These are phyloP conservation scores for Cercospora citrullina DNA, from an alignment of 2,329 filamentous ascomycete genomes.

Conservation along the genomic window DNA sequence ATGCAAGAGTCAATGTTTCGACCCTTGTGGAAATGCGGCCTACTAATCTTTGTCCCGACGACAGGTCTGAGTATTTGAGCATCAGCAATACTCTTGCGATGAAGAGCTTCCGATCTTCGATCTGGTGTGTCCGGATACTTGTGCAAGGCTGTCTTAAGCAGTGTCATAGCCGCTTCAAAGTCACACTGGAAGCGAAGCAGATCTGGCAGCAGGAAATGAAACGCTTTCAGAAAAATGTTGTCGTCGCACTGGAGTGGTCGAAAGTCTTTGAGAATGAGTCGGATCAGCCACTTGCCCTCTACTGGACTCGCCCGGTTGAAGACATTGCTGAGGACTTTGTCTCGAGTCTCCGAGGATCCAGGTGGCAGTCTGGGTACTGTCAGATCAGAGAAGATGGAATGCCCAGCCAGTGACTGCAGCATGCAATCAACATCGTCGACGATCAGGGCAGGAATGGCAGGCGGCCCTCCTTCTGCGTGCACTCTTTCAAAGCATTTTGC, in stretches of 20 bases:
- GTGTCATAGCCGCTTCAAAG: slow-evolving; percentile 60
- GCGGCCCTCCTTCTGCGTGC: slow-evolving; percentile 57
- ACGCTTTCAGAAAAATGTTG: slow-evolving; percentile 56
- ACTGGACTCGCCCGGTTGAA: slow-evolving; percentile 62
- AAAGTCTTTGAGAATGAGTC: slow-evolving; percentile 75
- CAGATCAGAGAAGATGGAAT: slow-evolving; percentile 69
- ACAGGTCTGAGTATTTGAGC: slow-evolving; percentile 38
- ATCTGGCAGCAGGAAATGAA: slow-evolving; percentile 69
- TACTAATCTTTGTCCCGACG: slow-evolving; percentile 50
- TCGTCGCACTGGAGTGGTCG: slow-evolving; percentile 66
- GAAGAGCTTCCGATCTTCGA: slow-evolving; percentile 33
- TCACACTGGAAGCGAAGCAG: slow-evolving; percentile 70
- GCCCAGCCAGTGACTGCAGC: slow-evolving; percentile 66
- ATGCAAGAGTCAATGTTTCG: slow-evolving; percentile 69
- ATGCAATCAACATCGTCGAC: slow-evolving; percentile 71
- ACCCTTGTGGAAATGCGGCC: slow-evolving; percentile 49
- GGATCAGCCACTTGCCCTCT: slow-evolving; percentile 85
- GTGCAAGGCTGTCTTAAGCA: slow-evolving; percentile 51
- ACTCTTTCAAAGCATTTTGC: slow-evolving; percentile 69
- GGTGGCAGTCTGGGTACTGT: slow-evolving; percentile 46
- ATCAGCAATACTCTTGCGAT: slow-evolving; percentile 37
- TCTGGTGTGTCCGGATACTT: slow-evolving; percentile 43
- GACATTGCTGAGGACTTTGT: slow-evolving; percentile 55
- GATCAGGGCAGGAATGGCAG: slow-evolving; percentile 49
- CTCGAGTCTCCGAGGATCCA: slow-evolving; percentile 34